Conservation (phyloP, 805 yeast genomes). For the Candida piceae region DNA sequence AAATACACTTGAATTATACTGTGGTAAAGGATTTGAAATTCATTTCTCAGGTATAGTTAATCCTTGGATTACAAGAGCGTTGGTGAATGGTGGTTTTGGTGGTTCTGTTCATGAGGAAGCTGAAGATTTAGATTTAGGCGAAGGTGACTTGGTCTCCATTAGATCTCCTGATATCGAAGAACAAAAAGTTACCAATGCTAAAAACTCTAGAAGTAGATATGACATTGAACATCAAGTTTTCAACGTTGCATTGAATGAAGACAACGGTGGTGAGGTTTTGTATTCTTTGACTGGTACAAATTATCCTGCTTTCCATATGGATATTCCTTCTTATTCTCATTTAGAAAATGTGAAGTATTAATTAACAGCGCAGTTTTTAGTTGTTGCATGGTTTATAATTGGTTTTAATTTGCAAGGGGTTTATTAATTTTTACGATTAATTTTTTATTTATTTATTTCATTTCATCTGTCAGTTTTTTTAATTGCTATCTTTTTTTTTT, state of each 20-base stretch:
- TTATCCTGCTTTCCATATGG: constrained; percentile 75
- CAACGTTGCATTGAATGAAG: constrained; percentile 16
- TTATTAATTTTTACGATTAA: background rate
- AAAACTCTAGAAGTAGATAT: constrained; percentile 4
- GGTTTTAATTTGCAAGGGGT: no score
- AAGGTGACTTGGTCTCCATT: constrained; percentile 2
- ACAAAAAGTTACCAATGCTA: constrained; percentile 10
- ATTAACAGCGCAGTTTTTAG: no score
- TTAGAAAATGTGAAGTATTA: constrained; percentile 7
- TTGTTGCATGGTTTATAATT: no score
- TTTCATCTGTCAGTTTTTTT: background rate
- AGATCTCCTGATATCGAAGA: constrained; percentile 23
- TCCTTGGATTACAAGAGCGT: constrained; percentile 81
- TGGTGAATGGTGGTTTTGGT: constrained; percentile 76
- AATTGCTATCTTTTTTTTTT: background rate
- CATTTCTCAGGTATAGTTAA: constrained; percentile 83
- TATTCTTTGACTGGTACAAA: constrained; percentile 55
- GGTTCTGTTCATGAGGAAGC: constrained; percentile 11
- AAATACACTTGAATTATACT: constrained; percentile 64
- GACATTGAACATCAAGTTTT: constrained; percentile 14
- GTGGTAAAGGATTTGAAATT: constrained; percentile 80
- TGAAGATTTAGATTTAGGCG: constrained; percentile 1
- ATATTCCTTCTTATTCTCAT: constrained; percentile 53
- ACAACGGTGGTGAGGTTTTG: constrained; percentile 9
- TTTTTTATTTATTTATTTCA: background rate